phyloP scores from a whole-genome alignment of 148 eudicot genomes.

The Rhododendron williamsianum region DNA sequence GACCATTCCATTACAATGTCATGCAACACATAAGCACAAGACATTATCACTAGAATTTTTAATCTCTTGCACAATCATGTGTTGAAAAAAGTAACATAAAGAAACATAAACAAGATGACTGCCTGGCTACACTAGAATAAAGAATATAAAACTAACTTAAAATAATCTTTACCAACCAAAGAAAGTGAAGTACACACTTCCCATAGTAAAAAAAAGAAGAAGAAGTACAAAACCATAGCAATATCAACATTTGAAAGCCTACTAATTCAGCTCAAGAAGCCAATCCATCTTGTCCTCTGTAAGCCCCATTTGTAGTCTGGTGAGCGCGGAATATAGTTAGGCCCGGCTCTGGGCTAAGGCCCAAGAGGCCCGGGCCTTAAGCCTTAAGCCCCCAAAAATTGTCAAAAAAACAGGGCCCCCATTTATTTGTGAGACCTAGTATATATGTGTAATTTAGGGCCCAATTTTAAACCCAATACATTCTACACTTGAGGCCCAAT shows the following conservation, averaged over 20 bases:
- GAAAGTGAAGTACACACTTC: background rate
- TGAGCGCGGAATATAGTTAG: slow-evolving; percentile 62
- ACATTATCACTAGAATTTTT: background rate
- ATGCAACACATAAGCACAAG: background rate
- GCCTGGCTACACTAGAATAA: background rate
- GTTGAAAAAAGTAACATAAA: background rate
- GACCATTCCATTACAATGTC: background rate
- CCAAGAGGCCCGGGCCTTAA: too few species aligned
- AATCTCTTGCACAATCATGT: background rate
- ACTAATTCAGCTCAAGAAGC: slow-evolving; percentile 53
- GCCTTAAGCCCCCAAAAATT: too few species aligned
- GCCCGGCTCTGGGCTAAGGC: too few species aligned
- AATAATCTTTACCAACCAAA: background rate
- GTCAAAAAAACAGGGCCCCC: too few species aligned
- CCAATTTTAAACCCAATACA: too few species aligned
- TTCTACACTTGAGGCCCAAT: too few species aligned
- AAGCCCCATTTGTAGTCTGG: slow-evolving; percentile 84
- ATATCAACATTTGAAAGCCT: slow-evolving; percentile 12
- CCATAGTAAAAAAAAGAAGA: background rate
- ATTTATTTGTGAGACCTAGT: too few species aligned
- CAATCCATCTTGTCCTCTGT: slow-evolving; percentile 75
- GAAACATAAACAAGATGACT: background rate
- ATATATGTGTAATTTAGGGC: too few species aligned
- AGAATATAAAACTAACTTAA: background rate
- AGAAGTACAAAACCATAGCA: background rate